These are phyloP conservation scores for Erysimum pusillum DNA, from an alignment of 441 rosid species.

Conservation along the genomic window DNA sequence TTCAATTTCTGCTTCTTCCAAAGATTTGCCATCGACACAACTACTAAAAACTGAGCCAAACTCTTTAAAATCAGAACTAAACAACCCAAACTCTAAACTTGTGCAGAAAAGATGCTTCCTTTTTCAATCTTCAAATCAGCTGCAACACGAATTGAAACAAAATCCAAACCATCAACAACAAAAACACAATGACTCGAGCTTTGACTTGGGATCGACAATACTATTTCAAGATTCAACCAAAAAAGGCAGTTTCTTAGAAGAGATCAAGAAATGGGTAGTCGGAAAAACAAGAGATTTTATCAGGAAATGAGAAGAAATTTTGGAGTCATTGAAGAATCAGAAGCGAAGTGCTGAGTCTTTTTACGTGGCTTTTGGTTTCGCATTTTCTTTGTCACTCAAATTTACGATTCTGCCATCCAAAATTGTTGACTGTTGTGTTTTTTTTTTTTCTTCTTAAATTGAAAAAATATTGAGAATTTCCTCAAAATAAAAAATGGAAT, in stretches of 20 bases:
- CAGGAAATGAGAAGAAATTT: conserved; percentile 5
- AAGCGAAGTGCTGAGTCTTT: conserved; percentile 27
- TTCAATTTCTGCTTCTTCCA: conserved; percentile 68
- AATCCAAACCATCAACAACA: conserved; percentile 17
- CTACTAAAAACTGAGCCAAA: conserved; percentile 24
- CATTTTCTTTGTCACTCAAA: conserved; percentile 22
- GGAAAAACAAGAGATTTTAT: conserved; percentile 4
- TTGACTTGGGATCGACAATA: conserved; percentile 17
- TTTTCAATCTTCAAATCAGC: conserved; percentile 35
- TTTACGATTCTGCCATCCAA: conserved; percentile 38
- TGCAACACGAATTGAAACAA: conserved; percentile 33
- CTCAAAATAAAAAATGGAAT: background rate
- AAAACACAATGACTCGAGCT: conserved; percentile 28
- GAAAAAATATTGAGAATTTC: background rate
- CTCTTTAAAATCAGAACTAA: background rate
- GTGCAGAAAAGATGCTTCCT: conserved; percentile 5
- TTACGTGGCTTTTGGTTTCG: conserved; percentile 30
- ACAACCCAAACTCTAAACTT: background rate
- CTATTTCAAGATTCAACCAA: conserved; percentile 4
- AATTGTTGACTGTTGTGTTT: conserved; percentile 2
- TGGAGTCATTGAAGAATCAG: conserved; percentile 15
- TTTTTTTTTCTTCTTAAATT: background rate
- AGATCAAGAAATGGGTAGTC: conserved; percentile 35
- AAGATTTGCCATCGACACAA: conserved; percentile 57
- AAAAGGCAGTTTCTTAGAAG: background rate